Percentiles rank a stretch among this genome's conserved stretches.
Conservation (phyloP, 768 basidiomycete species). For the Mrakia frigida region DNA sequence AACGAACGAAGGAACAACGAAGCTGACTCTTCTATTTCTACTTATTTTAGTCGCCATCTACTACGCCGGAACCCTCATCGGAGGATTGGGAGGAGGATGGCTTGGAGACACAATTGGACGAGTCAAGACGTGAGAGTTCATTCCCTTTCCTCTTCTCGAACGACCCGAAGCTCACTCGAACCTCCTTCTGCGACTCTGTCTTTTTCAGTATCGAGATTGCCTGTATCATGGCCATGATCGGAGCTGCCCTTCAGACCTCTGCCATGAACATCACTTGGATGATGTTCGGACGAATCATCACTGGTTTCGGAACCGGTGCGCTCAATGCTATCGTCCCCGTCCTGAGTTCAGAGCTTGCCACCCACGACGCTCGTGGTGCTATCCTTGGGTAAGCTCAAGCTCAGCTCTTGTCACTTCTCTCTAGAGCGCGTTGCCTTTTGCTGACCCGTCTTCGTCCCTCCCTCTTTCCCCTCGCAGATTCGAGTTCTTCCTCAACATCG, state of each 20-base stretch:
- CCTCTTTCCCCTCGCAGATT: not conserved
- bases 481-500: conserved; percentile 18
- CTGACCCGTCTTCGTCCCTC: too few relatives aligned
- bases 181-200: not conserved
- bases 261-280: conserved; percentile 35
- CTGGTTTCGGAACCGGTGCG: conserved; percentile 35
- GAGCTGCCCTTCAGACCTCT: conserved; percentile 36
- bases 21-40: not conserved
- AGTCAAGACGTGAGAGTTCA: conserved; percentile 14
- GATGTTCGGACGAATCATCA: conserved; percentile 36
- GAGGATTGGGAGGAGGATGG: conserved; percentile 16
- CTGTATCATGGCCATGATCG: conserved; percentile 34
- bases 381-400: conserved; percentile 35
- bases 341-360: conserved; percentile 36
- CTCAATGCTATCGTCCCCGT: conserved; percentile 41
- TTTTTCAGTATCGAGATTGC: conserved; percentile 33
- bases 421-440: not conserved
- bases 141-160: not conserved
- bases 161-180: not conserved
- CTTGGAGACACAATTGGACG: conserved; percentile 16
- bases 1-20: not conserved
- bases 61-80: conserved; percentile 28
- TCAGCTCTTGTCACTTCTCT: not conserved
- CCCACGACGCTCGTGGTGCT: conserved; percentile 36
- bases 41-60: conserved; percentile 16